Conservation (phyloP, 441 rosid genomes). For the Populus tomentosa region DNA sequence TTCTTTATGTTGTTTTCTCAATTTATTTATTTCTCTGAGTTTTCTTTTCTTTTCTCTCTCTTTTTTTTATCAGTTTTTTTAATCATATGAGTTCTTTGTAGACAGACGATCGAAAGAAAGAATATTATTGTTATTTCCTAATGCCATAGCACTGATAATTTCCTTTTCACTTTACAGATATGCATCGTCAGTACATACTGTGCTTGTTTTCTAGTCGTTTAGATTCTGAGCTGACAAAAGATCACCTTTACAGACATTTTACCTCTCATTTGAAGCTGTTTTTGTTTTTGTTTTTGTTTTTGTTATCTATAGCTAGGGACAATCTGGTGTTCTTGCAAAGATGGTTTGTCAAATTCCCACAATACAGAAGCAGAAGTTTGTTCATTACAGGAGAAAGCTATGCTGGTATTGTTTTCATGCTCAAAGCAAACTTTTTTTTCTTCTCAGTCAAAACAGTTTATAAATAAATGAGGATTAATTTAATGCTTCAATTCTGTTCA, state of each 20-base stretch:
- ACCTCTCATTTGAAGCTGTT: slow-evolving; percentile 18
- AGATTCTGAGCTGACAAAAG: slow-evolving; percentile 39
- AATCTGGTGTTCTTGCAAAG: slow-evolving; percentile 84
- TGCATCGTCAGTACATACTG: slow-evolving; percentile 27
- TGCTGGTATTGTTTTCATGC: slow-evolving; percentile 56
- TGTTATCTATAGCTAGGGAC: slow-evolving; percentile 68
- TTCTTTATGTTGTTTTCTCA: neutral
- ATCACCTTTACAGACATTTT: slow-evolving; percentile 16
- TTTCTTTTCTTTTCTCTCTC: neutral
- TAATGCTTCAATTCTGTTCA: slow-evolving; percentile 6
- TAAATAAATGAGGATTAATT: neutral
- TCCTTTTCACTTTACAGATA: slow-evolving; percentile 28
- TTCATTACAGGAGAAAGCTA: slow-evolving; percentile 95
- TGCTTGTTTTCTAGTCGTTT: slow-evolving; percentile 27
- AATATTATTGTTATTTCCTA: slow-evolving; percentile 15
- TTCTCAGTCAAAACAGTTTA: neutral
- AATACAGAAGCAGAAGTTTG: slow-evolving; percentile 83
- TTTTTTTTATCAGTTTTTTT: slow-evolving; percentile 1
- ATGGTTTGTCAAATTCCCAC: slow-evolving; percentile 91
- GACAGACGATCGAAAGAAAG: slow-evolving; percentile 10
- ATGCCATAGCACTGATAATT: slow-evolving; percentile 16
- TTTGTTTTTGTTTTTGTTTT: slow-evolving; percentile 31
- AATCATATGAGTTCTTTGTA: slow-evolving; percentile 2
- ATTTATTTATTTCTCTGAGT: neutral
- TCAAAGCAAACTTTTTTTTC: neutral